Evolutionary conservation across 1,139 yeast genomes (phyloP).

Genomic region (Yamadazyma dendronema): DNA sequence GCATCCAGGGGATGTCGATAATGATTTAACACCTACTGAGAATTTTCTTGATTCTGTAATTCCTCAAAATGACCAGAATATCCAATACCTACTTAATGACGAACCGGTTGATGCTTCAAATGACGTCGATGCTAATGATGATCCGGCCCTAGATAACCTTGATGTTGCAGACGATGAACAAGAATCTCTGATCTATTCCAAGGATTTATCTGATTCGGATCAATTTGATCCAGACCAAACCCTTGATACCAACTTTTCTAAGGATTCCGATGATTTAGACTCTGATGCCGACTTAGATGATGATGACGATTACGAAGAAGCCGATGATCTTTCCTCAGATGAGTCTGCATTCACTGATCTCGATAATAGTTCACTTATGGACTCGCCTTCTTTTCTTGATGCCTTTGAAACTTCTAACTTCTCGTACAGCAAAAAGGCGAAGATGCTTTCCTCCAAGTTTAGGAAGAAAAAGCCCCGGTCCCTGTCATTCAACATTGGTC

Average conservation of each 20-base stretch:
- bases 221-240: constrained; percentile 5
- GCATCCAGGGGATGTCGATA: constrained; percentile 14
- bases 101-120: too few relatives aligned
- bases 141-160: too few relatives aligned
- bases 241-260: constrained; percentile 3
- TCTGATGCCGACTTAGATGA: constrained; percentile 14
- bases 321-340: constrained; percentile 27
- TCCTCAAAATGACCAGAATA: background rate
- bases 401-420: constrained; percentile 21
- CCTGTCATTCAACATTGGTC: constrained; percentile 8
- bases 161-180: background rate
- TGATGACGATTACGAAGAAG: constrained; percentile 20
- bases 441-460: constrained; percentile 14
- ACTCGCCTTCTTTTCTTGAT: constrained; percentile 30
- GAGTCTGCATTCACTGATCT: constrained; percentile 49
- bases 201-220: background rate
- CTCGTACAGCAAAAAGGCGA: constrained; percentile 18
- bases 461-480: constrained; percentile 12
- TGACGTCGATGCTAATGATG: too few relatives aligned
- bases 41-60: background rate
- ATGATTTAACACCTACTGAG: background rate
- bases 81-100: too few relatives aligned
- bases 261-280: constrained; percentile 12
- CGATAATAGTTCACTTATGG: constrained; percentile 39
- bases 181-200: constrained; percentile 1